Conservation (phyloP, 129 eudicot species). For the Silybum marianum region DNA sequence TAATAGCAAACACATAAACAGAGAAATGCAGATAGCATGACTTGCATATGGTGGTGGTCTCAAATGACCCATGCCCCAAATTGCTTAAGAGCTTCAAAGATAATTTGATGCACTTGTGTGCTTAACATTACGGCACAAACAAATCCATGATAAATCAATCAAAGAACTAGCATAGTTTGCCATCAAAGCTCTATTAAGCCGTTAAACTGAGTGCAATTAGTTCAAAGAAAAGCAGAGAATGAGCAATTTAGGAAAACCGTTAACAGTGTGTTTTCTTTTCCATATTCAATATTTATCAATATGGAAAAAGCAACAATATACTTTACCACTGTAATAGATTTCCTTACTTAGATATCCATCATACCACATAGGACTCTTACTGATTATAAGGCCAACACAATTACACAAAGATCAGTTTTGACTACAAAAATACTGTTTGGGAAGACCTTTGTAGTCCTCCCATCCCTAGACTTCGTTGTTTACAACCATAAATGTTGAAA, state of each 20-base stretch:
- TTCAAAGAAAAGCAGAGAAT: slow-evolving; percentile 1
- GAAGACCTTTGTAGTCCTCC: background rate
- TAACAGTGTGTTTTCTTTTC: background rate
- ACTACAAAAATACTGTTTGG: background rate
- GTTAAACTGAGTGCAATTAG: background rate
- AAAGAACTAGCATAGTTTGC: background rate
- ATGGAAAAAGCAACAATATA: background rate
- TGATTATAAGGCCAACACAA: background rate
- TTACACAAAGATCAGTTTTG: background rate
- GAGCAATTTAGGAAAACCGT: background rate
- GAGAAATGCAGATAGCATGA: background rate
- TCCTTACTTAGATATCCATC: background rate
- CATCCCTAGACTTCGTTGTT: background rate
- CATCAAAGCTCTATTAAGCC: background rate
- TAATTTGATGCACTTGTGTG: background rate
- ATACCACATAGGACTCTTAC: background rate
- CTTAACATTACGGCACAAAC: background rate
- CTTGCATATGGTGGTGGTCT: slow-evolving; percentile 1
- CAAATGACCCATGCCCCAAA: background rate
- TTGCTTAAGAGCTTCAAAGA: background rate
- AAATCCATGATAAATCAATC: background rate
- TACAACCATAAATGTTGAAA: too few relatives aligned
- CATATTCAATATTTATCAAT: background rate
- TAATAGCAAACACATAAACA: background rate
- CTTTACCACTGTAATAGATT: slow-evolving; percentile 4